Conservation (phyloP, 352 stramenopile species). For the Phytophthora nicotianae region DNA sequence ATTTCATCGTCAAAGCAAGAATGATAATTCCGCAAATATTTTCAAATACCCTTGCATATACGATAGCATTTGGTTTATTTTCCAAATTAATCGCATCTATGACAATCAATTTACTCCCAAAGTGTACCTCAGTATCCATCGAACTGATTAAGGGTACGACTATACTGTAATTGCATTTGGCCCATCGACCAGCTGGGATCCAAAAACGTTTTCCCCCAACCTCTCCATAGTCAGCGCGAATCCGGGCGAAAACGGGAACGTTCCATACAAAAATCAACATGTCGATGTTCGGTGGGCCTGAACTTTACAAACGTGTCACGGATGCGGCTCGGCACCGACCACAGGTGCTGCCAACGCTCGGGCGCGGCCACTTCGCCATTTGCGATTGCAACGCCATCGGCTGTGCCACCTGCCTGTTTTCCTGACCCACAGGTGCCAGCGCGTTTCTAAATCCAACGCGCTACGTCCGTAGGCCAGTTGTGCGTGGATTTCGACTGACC, state of each 20-base stretch:
- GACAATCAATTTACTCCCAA: too few relatives aligned
- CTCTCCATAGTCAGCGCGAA: slow-evolving; percentile 12
- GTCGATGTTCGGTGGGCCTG: slow-evolving; percentile 21
- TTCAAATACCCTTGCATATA: too few relatives aligned
- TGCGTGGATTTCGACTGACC: slow-evolving; percentile 8
- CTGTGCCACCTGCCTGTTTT: slow-evolving; percentile 37
- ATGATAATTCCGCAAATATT: too few relatives aligned
- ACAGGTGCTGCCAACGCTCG: slow-evolving; percentile 12
- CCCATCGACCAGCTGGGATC: not conserved
- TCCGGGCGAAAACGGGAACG: slow-evolving; percentile 7
- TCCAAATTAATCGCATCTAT: too few relatives aligned
- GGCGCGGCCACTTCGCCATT: slow-evolving; percentile 26
- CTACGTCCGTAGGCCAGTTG: not conserved
- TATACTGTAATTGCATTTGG: not conserved
- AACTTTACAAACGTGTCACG: slow-evolving; percentile 30
- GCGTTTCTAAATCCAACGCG: slow-evolving; percentile 25
- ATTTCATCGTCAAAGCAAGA: not conserved
- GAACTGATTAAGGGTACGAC: too few relatives aligned
- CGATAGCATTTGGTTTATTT: too few relatives aligned
- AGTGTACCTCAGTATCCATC: too few relatives aligned
- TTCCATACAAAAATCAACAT: slow-evolving; percentile 26
- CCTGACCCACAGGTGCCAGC: slow-evolving; percentile 9
- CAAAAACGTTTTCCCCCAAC: slow-evolving; percentile 10
- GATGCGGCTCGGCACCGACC: slow-evolving; percentile 14
- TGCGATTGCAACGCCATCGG: slow-evolving; percentile 26